Conservation (phyloP, 805 yeast genomes). For the Candida dajiaensis region DNA sequence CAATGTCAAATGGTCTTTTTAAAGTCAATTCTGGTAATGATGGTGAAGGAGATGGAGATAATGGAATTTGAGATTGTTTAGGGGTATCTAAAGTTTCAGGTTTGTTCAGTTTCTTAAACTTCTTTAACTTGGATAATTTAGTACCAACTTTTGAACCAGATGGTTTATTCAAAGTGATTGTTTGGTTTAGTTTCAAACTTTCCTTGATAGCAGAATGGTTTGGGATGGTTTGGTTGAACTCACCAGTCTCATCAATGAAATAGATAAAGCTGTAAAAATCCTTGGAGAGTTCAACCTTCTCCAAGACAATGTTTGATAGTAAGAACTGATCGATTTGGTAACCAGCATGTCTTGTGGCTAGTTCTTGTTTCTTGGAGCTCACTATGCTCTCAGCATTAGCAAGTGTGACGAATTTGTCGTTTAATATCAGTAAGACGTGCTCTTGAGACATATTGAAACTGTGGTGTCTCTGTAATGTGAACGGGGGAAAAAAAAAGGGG, state of each 20-base stretch:
- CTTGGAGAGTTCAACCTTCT: constrained; percentile 14
- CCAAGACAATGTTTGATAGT: constrained; percentile 21
- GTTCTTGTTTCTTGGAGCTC: constrained; percentile 13
- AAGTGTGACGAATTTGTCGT: constrained; percentile 20
- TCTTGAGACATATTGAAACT: neutral
- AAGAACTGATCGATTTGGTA: constrained; percentile 20
- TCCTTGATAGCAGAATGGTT: constrained; percentile 20
- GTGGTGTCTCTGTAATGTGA: no score
- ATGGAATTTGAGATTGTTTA: neutral
- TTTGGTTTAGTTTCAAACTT: constrained; percentile 10
- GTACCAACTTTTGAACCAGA: constrained; percentile 14
- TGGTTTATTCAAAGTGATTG: constrained; percentile 8
- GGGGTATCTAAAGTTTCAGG: constrained; percentile 2
- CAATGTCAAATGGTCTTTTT: constrained; percentile 6
- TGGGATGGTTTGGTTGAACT: constrained; percentile 19
- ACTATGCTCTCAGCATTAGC: constrained; percentile 19
- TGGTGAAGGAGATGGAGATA: constrained; percentile 9
- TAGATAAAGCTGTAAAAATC: constrained; percentile 22
- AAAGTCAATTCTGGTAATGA: constrained; percentile 17
- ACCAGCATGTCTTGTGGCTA: constrained; percentile 7
- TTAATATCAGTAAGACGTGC: constrained; percentile 17
- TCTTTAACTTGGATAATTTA: constrained; percentile 22
- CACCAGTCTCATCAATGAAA: constrained; percentile 18
- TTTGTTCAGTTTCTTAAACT: constrained; percentile 21
- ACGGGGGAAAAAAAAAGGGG: no score